phyloP scores from a whole-genome alignment of 2,329 filamentous ascomycete species.

The Cordyceps pruinosa region DNA sequence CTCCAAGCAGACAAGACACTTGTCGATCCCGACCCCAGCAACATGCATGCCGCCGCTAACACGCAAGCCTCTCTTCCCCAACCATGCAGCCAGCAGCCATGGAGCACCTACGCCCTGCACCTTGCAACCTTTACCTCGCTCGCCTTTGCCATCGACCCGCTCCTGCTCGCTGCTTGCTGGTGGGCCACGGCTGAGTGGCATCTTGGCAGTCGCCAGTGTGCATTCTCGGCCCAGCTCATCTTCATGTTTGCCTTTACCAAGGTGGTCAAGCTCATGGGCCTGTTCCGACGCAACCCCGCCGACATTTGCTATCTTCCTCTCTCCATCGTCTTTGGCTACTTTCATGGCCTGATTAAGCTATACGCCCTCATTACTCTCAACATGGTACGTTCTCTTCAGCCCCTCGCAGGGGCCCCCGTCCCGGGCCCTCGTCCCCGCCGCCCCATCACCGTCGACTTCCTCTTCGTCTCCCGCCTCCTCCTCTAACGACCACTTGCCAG shows the following conservation, averaged over 20 bases:
- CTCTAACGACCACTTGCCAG: slow-evolving; percentile 37
- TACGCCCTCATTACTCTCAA: slow-evolving; percentile 78
- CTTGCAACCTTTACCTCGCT: slow-evolving; percentile 88
- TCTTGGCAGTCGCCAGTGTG: slow-evolving; percentile 41
- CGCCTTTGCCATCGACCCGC: slow-evolving; percentile 69
- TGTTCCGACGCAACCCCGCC: slow-evolving; percentile 76
- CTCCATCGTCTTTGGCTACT: slow-evolving; percentile 87
- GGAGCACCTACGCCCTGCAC: slow-evolving; percentile 90
- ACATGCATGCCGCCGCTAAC: slow-evolving; percentile 8
- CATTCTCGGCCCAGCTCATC: slow-evolving; percentile 54
- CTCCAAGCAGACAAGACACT: not conserved
- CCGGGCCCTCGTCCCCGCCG: too few species aligned
- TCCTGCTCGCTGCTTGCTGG: slow-evolving; percentile 63
- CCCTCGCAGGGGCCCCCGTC: too few species aligned
- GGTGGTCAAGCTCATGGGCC: slow-evolving; percentile 80
- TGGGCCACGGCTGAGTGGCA: slow-evolving; percentile 60
- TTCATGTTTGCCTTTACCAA: slow-evolving; percentile 83
- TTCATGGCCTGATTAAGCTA: slow-evolving; percentile 87
- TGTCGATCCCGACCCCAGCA: slow-evolving; percentile 12
- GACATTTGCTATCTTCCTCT: slow-evolving; percentile 75
- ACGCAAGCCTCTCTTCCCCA: slow-evolving; percentile 13
- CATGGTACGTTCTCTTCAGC: slow-evolving; percentile 54
- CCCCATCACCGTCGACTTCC: too few species aligned
- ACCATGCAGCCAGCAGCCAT: slow-evolving; percentile 68
- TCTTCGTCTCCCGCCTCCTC: not conserved